Evolutionary conservation across 495 filamentous ascomycete species (phyloP).

Genomic region (Penicillium longicatenatum): DNA sequence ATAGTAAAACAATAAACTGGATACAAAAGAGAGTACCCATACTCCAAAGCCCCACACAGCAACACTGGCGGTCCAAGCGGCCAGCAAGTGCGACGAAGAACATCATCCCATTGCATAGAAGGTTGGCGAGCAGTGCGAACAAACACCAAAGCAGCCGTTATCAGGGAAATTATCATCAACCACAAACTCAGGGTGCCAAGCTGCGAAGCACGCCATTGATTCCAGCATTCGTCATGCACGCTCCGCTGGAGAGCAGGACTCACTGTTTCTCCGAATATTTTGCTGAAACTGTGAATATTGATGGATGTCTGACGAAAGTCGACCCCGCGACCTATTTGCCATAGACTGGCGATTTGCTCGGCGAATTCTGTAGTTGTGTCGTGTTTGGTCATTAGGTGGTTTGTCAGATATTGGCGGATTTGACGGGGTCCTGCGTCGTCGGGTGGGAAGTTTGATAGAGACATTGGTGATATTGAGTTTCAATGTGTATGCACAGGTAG

Average conservation of each 20-base stretch:
- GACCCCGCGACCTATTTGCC: conserved; percentile 9
- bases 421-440: conserved; percentile 3
- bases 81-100: no score
- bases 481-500: no score
- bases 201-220: not conserved
- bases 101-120: no score
- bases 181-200: not conserved
- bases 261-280: not conserved
- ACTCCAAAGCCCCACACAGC: no score
- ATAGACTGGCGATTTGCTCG: conserved; percentile 1
- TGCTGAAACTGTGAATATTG: not conserved
- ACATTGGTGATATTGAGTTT: not conserved
- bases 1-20: no score
- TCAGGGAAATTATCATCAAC: no score
- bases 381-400: conserved; percentile 9
- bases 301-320: conserved; percentile 10
- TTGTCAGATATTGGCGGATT: conserved; percentile 7
- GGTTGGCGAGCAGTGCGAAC: no score
- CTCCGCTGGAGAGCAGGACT: not conserved
- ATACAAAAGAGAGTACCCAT: no score
- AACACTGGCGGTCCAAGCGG: no score
- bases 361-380: conserved; percentile 1
- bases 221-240: not conserved
- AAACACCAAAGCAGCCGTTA: no score
- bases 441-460: not conserved